Base-by-base conservation (phyloP, 108 stramenopile genomes). In the Nitzschia sp. region DNA sequence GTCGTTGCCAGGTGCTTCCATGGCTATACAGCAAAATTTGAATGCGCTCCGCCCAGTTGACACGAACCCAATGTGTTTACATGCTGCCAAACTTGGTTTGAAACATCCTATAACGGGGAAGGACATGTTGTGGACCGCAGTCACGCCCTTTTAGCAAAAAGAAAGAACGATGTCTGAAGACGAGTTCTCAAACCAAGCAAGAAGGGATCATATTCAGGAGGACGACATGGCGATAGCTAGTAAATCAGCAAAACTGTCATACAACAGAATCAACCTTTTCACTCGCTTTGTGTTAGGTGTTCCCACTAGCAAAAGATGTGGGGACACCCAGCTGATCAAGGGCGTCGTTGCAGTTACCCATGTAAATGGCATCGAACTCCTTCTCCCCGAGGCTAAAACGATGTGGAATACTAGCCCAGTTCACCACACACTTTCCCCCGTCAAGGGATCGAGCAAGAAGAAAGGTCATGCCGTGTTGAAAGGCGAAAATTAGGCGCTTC, bases 31-130 rank as follows among this genome's bases (percentile, higher is more conserved):
- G n/a, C 31, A 23, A 54, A 30, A 23, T 49, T 35, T 83, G 15
- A 74, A 81, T 36, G 42, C 36, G 21, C 21, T 36, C 54, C 68
- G 59, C 33, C 74, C 76, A 5, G 64, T 66, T 63, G 70, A 73
- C 33, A 64, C 71, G 33, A 34, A 61, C 24, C 1, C 25, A 23
- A 91, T 94, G 89, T 91, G 88, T 66, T 68, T 94, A 32, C 90
- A 94, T 76, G 90, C 93, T 1, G 70, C 59, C 19, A 57, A 62
- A 57, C 60, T 94, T 53, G 47, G 32, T n/a, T 51, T 89, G 47
- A n/a, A 63, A 54, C 93, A 94, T 78, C 93, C 93, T 13, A 64
- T 66, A 5, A 78, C 83, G n/a, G 79, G 83, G 24, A 72, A 88
- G 58, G n/a, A 19, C 11, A 70, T 93, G 48, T 24, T 33, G 1